Conservation (phyloP, 352 stramenopile species). For the Globisporangium megalacanthum region DNA sequence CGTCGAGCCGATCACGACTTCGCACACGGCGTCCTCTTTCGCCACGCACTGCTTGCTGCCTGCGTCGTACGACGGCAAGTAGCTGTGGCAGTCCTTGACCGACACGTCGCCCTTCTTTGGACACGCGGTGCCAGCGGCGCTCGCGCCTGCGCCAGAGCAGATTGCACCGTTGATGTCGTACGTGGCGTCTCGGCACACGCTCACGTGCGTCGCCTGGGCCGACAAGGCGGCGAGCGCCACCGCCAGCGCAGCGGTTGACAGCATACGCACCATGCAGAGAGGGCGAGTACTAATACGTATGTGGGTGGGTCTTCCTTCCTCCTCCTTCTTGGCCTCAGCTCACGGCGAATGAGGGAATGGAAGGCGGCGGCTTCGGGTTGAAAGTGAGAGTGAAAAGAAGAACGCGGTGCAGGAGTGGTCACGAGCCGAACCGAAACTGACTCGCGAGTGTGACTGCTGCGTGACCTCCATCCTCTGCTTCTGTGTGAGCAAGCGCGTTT, state of each 20-base stretch:
- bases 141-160: conserved; percentile 44
- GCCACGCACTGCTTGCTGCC: conserved; percentile 43
- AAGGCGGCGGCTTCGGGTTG: too few relatives aligned
- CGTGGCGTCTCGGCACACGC: conserved; percentile 59
- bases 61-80: conserved; percentile 47
- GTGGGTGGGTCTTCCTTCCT: not conserved
- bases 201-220: conserved; percentile 10
- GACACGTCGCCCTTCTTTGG: conserved; percentile 56
- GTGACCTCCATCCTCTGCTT: too few relatives aligned
- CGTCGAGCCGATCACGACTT: too few relatives aligned
- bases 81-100: conserved; percentile 47
- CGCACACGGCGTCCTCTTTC: conserved; percentile 40
- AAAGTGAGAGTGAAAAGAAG: too few relatives aligned
- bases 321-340: not conserved
- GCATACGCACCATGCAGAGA: not conserved
- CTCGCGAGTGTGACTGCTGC: too few relatives aligned
- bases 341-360: too few relatives aligned
- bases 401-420: too few relatives aligned
- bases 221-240: conserved; percentile 2
- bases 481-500: too few relatives aligned
- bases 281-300: not conserved
- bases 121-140: conserved; percentile 36
- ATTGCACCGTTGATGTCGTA: conserved; percentile 65
- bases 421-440: too few relatives aligned
- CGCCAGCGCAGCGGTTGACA: not conserved